Percentiles rank a stretch among this genome's conserved stretches.
Evolutionary conservation across 208 protist genomes (phyloP).

Genomic region (Crithidia sp.): DNA sequence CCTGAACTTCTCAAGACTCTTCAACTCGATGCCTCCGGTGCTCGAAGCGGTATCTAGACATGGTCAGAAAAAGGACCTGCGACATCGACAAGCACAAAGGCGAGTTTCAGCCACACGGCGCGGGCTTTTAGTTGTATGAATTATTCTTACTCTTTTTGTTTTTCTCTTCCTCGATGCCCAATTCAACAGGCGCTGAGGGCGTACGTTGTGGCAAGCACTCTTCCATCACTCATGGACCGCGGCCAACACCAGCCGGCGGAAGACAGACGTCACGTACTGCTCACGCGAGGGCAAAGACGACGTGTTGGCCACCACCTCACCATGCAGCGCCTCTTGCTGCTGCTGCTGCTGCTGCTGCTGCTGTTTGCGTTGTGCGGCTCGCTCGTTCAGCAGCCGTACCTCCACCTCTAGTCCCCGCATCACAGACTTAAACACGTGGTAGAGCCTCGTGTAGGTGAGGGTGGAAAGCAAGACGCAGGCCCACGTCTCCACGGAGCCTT

Average conservation of each 20-base stretch:
- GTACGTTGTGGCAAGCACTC: neutral
- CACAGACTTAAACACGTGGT: slow-evolving; percentile 29
- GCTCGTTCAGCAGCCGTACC: slow-evolving; percentile 9
- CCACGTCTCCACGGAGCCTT: slow-evolving; percentile 10
- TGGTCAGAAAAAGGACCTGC: neutral
- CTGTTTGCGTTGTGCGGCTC: neutral
- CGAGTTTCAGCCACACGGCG: too few relatives aligned
- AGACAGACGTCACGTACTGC: neutral
- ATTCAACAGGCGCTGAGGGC: too few relatives aligned
- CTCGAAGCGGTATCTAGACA: neutral
- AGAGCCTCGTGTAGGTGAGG: slow-evolving; percentile 27
- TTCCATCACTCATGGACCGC: slow-evolving; percentile 22
- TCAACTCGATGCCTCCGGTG: too few relatives aligned
- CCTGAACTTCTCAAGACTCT: too few relatives aligned
- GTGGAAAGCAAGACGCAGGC: slow-evolving; percentile 20
- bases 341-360: neutral
- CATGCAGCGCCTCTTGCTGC: neutral
- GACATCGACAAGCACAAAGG: too few relatives aligned
- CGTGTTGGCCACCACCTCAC: neutral
- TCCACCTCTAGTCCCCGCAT: slow-evolving; percentile 36
- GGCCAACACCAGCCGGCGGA: slow-evolving; percentile 14
- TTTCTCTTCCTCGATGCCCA: too few relatives aligned
- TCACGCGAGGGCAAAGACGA: neutral
- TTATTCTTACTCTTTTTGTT: too few relatives aligned
- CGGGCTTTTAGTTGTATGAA: too few relatives aligned